phyloP scores from a whole-genome alignment of 225 moss, liverwort and hornwort genomes.

The Rhytidiadelphus loreus region DNA sequence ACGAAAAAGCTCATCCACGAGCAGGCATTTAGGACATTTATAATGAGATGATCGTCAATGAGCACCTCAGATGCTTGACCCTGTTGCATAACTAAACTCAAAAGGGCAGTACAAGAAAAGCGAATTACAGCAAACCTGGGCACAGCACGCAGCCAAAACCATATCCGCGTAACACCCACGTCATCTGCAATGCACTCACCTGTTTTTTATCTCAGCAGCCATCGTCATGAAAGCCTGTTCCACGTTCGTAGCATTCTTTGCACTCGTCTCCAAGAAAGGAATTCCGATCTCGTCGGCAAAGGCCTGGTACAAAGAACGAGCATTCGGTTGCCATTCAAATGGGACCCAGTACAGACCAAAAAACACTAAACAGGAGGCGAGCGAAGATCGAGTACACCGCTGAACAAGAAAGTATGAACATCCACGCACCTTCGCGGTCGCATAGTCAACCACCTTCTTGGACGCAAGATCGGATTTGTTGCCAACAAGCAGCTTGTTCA shows the following conservation, averaged over 20 bases:
- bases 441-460: slow-evolving; percentile 84
- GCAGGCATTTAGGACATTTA: neutral
- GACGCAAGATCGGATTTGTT: slow-evolving; percentile 85
- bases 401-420: neutral
- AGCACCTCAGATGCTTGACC: neutral
- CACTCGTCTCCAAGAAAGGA: slow-evolving; percentile 93
- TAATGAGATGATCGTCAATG: neutral
- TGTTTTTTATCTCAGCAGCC: slow-evolving; percentile 93
- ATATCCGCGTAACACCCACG: neutral
- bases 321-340: neutral
- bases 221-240: slow-evolving; percentile 97
- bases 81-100: neutral
- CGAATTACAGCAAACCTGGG: neutral
- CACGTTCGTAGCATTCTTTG: slow-evolving; percentile 88
- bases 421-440: slow-evolving; percentile 60
- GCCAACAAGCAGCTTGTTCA: slow-evolving; percentile 85
- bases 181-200: slow-evolving; percentile 14
- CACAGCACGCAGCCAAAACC: neutral
- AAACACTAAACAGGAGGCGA: neutral
- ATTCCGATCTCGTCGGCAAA: slow-evolving; percentile 83
- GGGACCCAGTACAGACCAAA: neutral
- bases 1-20: neutral
- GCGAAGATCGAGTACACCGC: no score
- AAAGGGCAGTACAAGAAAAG: neutral
- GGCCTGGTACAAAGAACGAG: slow-evolving; percentile 23